Conservation (phyloP, 768 basidiomycete genomes). For the Sarcodon aspratus region DNA sequence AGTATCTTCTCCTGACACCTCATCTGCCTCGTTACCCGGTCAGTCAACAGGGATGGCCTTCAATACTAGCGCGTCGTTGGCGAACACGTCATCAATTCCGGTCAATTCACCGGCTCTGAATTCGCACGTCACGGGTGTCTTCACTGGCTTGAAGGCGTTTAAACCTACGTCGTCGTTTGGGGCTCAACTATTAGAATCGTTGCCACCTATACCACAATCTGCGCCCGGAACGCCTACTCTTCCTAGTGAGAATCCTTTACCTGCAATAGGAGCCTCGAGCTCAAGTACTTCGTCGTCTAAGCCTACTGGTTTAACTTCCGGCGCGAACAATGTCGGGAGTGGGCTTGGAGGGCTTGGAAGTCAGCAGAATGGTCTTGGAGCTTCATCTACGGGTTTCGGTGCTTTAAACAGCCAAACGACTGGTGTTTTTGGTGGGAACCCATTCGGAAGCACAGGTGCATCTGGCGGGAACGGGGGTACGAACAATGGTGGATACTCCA, state of each 20-base stretch:
- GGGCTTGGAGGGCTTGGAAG: constrained; percentile 2
- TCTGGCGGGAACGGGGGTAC: constrained; percentile 10
- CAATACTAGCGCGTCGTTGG: constrained; percentile 15
- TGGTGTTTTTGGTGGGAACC: constrained; percentile 21
- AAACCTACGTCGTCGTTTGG: constrained; percentile 44
- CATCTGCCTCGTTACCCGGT: constrained; percentile 35
- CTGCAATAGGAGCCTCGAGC: background rate
- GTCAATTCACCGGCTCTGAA: constrained; percentile 19
- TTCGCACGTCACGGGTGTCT: constrained; percentile 39
- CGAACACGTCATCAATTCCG: constrained; percentile 18
- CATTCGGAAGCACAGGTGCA: constrained; percentile 1
- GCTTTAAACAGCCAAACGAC: constrained; percentile 21
- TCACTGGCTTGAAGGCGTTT: constrained; percentile 39
- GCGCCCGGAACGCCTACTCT: constrained; percentile 33
- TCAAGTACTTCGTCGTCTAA: constrained; percentile 1
- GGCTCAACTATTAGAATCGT: constrained; percentile 32
- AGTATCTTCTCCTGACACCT: constrained; percentile 35
- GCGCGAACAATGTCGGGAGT: constrained; percentile 2
- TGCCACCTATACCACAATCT: constrained; percentile 63
- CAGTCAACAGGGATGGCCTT: constrained; percentile 39
- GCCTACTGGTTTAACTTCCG: constrained; percentile 2
- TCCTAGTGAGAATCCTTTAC: background rate
- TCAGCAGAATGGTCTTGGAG: constrained; percentile 2
- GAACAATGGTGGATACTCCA: too few species aligned
- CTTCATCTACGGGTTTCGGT: constrained; percentile 34